Evolutionary conservation across 2,329 filamentous ascomycete species (phyloP), one percentile per base, ranked within the genome.

Genomic region (Amauroascus verrucosus): DNA sequence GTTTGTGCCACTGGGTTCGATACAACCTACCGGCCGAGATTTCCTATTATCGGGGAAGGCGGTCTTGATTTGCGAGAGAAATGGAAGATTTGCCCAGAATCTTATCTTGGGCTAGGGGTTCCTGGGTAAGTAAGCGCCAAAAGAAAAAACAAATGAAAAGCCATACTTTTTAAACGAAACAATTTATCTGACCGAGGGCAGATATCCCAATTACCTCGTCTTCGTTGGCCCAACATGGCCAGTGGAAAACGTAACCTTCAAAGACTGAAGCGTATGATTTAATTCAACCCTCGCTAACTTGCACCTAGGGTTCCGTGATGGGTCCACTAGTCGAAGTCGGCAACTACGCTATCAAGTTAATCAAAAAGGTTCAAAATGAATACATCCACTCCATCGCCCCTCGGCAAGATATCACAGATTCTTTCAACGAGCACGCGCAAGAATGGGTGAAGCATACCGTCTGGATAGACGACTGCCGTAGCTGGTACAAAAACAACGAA

Each of bases 241-340:
- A 0, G 66, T 75, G 0, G 72, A 74, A 54, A 75, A 75, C 57
- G 74, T 67, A 64, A 65, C 2, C 69, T 16, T 1, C 37, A 11
- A 4, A n/a, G 6, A n/a, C n/a, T n/a, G n/a, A 11, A 49, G 20
- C 41, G 6, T 14, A 16, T 30, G 14, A 37, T 22, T 14, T 1
- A 32, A 9, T 1, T 28, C 28, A 14, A 14, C 22, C 24, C 6
- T 26, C 40, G 14, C 22, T 43, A 24, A 43, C 20, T 26, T 14
- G 6, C 11, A 26, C 26, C 13, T n/a, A 45, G 51, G 66, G 65
- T 2, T 62, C 61, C 30, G 45, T 66, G 1, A 40, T 64, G 11
- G 55, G 55, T 45, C 53, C 26, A 6, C 53, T 63, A 37, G 57
- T 46, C 30, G 63, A 58, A 43, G 59, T 56, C 20, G 60, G 58